A percentile compares a stretch with the other conserved stretches of the same genome.
These are phyloP conservation scores for Rasamsonia emersonii DNA, from an alignment of 2,329 filamentous ascomycete species.

Conservation along the genomic window DNA sequence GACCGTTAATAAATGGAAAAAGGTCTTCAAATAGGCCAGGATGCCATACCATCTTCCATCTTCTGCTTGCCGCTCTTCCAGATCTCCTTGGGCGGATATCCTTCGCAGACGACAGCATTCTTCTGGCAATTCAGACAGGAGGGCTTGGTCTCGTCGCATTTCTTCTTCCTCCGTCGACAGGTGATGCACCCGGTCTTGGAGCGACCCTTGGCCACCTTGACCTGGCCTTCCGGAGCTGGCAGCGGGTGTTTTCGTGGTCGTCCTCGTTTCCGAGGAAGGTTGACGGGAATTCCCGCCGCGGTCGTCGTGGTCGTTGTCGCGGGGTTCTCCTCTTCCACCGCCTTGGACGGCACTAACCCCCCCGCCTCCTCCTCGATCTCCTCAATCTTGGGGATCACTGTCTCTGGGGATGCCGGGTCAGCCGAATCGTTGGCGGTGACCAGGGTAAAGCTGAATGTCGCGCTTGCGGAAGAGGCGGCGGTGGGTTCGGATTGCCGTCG, in stretches of 20 bases:
- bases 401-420: slow-evolving; percentile 17
- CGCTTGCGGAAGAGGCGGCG: slow-evolving; percentile 16
- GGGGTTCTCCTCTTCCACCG: slow-evolving; percentile 17
- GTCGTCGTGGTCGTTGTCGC: slow-evolving; percentile 8
- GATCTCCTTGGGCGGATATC: slow-evolving; percentile 75
- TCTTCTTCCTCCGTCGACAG: slow-evolving; percentile 53
- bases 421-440: slow-evolving; percentile 1
- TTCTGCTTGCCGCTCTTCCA: slow-evolving; percentile 81
- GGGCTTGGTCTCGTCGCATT: slow-evolving; percentile 43
- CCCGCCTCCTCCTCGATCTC: slow-evolving; percentile 42
- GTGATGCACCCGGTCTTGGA: slow-evolving; percentile 52
- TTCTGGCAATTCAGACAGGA: slow-evolving; percentile 73
- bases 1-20: slow-evolving; percentile 4
- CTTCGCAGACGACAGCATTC: slow-evolving; percentile 85
- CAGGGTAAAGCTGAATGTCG: slow-evolving; percentile 13
- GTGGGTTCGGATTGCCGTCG: slow-evolving; percentile 11
- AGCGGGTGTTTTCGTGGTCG: slow-evolving; percentile 74
- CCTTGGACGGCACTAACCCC: slow-evolving; percentile 25
- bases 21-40: neutral
- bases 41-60: slow-evolving; percentile 50
- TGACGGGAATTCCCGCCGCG: slow-evolving; percentile 22
- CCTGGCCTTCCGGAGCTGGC: slow-evolving; percentile 47
- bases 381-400: slow-evolving; percentile 46
- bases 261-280: slow-evolving; percentile 56
- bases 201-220: slow-evolving; percentile 67